Base-by-base conservation (phyloP, 805 yeast genomes). In the Saturnispora bothae region DNA sequence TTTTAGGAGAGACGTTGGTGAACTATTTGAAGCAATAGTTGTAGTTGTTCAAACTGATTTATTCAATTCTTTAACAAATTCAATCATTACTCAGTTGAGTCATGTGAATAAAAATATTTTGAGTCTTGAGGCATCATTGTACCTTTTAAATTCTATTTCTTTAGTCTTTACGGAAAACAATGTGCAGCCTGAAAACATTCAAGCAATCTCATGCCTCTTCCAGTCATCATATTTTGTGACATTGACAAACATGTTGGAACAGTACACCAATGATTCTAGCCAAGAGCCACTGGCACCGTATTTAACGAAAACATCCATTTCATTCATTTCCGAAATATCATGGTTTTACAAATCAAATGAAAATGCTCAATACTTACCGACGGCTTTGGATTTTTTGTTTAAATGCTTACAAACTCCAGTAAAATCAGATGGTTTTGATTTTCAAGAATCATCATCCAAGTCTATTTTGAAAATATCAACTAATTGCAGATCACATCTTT, bases 1-100 rank as follows among this genome's bases (percentile, higher is more conserved):
- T 19, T 89, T 75, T 56, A 68, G 96, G 48, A 61, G 73, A 23
- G 89, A 81, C 43, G 79, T 81, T 8, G 71, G 79, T 1, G 97
- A 92, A 48, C 65, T 88, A 28, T 72, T 83, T 45, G 92, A 85
- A 39, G 64, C 74, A 0, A 57, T 79, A 2, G 83, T 79, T 61
- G 72, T 85, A 1, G 63, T 83, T 4, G 64, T 84, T 27, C 83
- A 82, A 28, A 39, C 55, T 0, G 59, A 66, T 2, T 54, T 83
- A 27, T 72, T 71, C 45, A 60, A 62, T 4, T 63, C 57, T 16
- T 53, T 83, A 21, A 47, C 63, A 1, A 48, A 51, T 6, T 62
- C 61, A 25, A 55, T 73, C 2, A 41, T 56, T 4, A 40, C 47
- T 1, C 52, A 53, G 25, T 36, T 60, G 10, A 25, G 47, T 13